Percentiles rank a stretch among this genome's conserved stretches.
phyloP scores from a whole-genome alignment of 169 alveolate genomes.

The Neospora caninum region DNA sequence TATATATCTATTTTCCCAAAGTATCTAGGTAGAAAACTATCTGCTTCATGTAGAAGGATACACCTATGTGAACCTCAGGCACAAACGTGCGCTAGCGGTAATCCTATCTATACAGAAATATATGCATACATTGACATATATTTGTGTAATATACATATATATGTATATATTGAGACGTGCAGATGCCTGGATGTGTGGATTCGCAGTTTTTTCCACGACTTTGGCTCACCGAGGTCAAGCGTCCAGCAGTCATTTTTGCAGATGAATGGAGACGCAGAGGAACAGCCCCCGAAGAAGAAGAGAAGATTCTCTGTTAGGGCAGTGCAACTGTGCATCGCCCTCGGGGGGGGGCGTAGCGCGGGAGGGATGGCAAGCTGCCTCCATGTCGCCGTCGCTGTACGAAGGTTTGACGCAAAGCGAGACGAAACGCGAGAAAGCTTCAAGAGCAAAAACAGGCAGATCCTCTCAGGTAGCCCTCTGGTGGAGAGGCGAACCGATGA shows the following conservation, averaged over 20 bases:
- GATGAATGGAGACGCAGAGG: neutral
- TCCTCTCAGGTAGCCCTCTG: no score
- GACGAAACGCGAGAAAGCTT: neutral
- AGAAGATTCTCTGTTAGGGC: neutral
- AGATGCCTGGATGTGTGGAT: neutral
- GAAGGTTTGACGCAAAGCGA: neutral
- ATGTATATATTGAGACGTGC: neutral
- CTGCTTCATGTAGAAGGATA: no score
- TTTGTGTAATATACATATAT: no score
- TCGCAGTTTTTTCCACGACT: neutral
- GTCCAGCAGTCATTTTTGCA: constrained; percentile 14
- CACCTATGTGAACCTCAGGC: no score
- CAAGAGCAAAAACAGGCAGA: no score
- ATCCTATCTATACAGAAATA: no score
- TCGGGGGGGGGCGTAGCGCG: neutral
- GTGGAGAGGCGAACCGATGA: no score
- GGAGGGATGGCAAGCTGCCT: neutral
- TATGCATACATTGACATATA: no score
- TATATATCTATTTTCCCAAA: no score
- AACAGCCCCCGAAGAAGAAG: constrained; percentile 20
- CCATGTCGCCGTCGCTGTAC: neutral
- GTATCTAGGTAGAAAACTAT: no score
- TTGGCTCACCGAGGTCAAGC: neutral
- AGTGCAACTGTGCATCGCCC: constrained; percentile 17
- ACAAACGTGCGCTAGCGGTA: no score